Percentiles rank a stretch among this genome's conserved stretches.
These are phyloP conservation scores for Phaeolepiota aurea DNA, from an alignment of 768 basidiomycete species.

Conservation along the genomic window DNA sequence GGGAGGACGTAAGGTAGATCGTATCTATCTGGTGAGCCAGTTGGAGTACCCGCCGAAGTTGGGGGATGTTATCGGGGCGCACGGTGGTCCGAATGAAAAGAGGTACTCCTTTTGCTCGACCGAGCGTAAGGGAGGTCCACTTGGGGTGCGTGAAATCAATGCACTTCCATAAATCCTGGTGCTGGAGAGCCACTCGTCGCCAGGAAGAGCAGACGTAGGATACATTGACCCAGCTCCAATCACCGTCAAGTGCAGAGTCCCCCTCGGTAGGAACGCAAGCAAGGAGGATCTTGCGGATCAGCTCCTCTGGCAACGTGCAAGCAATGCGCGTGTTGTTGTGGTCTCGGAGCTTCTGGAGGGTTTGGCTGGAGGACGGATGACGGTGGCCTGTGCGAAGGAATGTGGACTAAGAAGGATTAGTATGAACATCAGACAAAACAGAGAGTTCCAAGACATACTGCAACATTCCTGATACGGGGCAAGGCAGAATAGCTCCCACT, in stretches of 20 bases:
- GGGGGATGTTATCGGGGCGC: conserved; percentile 18
- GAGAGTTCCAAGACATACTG: too few relatives aligned
- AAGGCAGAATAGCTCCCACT: too few relatives aligned
- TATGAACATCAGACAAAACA: too few relatives aligned
- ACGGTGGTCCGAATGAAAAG: conserved; percentile 23
- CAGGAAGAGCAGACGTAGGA: conserved; percentile 29
- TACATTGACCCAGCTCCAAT: conserved; percentile 27
- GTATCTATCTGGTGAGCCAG: conserved; percentile 25
- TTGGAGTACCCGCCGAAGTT: conserved; percentile 23
- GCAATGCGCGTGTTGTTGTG: conserved; percentile 2
- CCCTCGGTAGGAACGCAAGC: conserved; percentile 11
- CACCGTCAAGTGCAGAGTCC: conserved; percentile 1
- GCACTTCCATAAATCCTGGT: conserved; percentile 24
- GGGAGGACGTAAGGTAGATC: conserved; percentile 24
- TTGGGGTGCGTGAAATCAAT: conserved; percentile 29
- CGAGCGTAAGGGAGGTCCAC: conserved; percentile 21
- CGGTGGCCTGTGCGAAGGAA: background rate
- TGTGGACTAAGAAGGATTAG: too few relatives aligned
- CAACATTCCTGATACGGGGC: too few relatives aligned
- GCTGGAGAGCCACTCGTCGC: conserved; percentile 23
- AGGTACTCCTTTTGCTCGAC: conserved; percentile 22
- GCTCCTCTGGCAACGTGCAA: conserved; percentile 18
- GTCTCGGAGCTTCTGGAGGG: background rate
- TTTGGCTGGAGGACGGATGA: background rate
- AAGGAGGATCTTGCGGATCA: conserved; percentile 21